These are phyloP conservation scores for Anthostomella pinea DNA, from an alignment of 2,329 filamentous ascomycete species.

Conservation along the genomic window DNA sequence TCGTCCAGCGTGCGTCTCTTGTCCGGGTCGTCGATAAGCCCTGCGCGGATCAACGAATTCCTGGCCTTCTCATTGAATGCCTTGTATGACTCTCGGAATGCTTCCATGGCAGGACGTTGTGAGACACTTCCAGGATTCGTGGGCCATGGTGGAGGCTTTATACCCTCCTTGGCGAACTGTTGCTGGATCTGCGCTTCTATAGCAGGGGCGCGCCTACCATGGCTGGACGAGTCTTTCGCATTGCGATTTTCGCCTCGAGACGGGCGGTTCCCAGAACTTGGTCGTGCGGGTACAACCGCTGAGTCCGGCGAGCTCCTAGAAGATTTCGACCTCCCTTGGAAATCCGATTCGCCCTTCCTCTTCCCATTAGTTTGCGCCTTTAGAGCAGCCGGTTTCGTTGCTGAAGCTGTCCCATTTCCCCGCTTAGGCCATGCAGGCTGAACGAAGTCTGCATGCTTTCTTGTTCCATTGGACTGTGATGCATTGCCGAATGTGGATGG, in stretches of 20 bases:
- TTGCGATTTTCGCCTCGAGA: constrained; percentile 3
- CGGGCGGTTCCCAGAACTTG: neutral
- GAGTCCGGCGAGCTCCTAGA: constrained; percentile 12
- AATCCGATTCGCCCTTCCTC: constrained; percentile 14
- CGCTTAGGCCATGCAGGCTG: constrained; percentile 25
- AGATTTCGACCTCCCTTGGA: constrained; percentile 16
- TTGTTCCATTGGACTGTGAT: constrained; percentile 8
- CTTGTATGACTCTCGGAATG: constrained; percentile 54
- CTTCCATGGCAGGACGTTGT: constrained; percentile 50
- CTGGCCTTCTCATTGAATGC: constrained; percentile 56
- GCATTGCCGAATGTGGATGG: too few species aligned
- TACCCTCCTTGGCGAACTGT: constrained; percentile 53
- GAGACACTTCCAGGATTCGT: constrained; percentile 50
- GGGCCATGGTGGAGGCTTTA: constrained; percentile 55
- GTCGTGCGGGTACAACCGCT: constrained; percentile 9
- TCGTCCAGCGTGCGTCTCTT: constrained; percentile 60
- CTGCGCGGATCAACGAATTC: constrained; percentile 54
- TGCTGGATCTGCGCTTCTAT: constrained; percentile 49
- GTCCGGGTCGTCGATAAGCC: constrained; percentile 63
- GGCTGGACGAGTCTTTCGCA: constrained; percentile 2
- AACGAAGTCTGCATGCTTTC: constrained; percentile 19
- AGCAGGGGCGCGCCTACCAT: constrained; percentile 20
- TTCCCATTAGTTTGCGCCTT: constrained; percentile 14
- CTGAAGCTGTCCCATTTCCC: constrained; percentile 4
- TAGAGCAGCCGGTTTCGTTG: neutral